phyloP scores from a whole-genome alignment of 2,329 filamentous ascomycete species.

The Xylaria arbuscula region DNA sequence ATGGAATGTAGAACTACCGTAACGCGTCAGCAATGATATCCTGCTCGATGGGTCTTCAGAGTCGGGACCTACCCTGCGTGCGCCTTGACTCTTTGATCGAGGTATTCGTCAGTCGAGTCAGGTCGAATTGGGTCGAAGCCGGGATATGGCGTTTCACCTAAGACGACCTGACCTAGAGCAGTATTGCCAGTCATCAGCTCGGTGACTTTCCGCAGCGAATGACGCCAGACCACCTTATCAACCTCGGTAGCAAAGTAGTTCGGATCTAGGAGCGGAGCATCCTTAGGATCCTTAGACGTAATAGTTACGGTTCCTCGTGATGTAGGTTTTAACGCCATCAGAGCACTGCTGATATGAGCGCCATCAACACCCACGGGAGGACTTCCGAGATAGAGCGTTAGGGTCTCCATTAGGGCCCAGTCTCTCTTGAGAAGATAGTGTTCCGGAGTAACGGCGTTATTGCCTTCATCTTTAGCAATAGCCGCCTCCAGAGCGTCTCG shows the following conservation, averaged over 20 bases:
- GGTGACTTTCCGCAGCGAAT: slow-evolving; percentile 33
- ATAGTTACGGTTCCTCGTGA: slow-evolving; percentile 42
- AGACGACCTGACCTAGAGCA: slow-evolving; percentile 37
- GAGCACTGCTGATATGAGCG: slow-evolving; percentile 36
- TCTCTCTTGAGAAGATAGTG: slow-evolving; percentile 41
- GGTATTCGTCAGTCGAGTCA: slow-evolving; percentile 38
- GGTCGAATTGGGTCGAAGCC: slow-evolving; percentile 32
- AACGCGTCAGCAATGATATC: slow-evolving; percentile 5
- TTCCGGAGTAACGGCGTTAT: slow-evolving; percentile 14
- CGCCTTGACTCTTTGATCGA: slow-evolving; percentile 39
- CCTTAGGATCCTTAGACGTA: slow-evolving; percentile 35
- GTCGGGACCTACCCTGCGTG: background rate
- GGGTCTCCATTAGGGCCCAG: slow-evolving; percentile 43
- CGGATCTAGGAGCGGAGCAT: slow-evolving; percentile 41
- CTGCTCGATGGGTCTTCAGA: background rate
- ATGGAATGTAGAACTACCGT: slow-evolving; percentile 21
- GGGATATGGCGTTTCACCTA: slow-evolving; percentile 29
- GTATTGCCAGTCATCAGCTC: slow-evolving; percentile 39
- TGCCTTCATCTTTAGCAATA: slow-evolving; percentile 44
- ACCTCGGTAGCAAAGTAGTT: slow-evolving; percentile 42
- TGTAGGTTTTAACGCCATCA: slow-evolving; percentile 40
- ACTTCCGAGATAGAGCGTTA: slow-evolving; percentile 40
- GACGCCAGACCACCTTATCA: slow-evolving; percentile 40
- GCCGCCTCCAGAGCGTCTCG: slow-evolving; percentile 34
- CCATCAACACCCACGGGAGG: slow-evolving; percentile 34